phyloP scores from a whole-genome alignment of 768 basidiomycete species.

The Leccinellum albellum region DNA sequence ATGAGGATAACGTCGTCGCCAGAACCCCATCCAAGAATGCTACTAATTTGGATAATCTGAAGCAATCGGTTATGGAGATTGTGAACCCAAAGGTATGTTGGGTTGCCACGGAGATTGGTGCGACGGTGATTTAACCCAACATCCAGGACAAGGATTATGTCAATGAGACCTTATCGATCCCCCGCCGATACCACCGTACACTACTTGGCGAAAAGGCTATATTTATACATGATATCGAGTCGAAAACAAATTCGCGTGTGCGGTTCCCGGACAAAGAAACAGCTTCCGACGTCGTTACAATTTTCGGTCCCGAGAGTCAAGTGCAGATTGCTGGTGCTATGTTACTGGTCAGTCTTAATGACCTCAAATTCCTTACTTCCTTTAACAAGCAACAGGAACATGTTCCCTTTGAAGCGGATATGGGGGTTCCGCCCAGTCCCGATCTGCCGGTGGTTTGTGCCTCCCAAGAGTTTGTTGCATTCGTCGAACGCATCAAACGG shows the following conservation, averaged over 20 bases:
- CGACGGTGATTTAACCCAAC: slow-evolving; percentile 1
- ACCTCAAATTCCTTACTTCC: not conserved
- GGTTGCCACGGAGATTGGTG: not conserved
- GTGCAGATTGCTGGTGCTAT: slow-evolving; percentile 96
- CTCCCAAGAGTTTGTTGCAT: slow-evolving; percentile 79
- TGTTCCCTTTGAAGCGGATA: slow-evolving; percentile 94
- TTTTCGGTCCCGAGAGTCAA: slow-evolving; percentile 95
- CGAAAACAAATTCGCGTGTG: slow-evolving; percentile 91
- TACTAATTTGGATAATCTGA: slow-evolving; percentile 89
- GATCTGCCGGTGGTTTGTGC: slow-evolving; percentile 74
- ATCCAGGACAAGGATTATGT: slow-evolving; percentile 95
- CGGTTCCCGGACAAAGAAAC: slow-evolving; percentile 91
- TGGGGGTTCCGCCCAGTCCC: slow-evolving; percentile 79
- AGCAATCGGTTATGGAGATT: slow-evolving; percentile 95
- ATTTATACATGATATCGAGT: slow-evolving; percentile 95
- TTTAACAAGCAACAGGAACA: slow-evolving; percentile 63
- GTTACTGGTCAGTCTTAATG: slow-evolving; percentile 64
- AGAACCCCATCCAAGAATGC: slow-evolving; percentile 97
- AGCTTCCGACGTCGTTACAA: slow-evolving; percentile 92
- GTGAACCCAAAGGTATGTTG: slow-evolving; percentile 85
- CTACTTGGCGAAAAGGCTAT: slow-evolving; percentile 94
- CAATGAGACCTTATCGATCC: slow-evolving; percentile 89
- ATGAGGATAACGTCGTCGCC: slow-evolving; percentile 98
- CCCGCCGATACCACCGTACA: slow-evolving; percentile 91
- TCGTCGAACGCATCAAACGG: slow-evolving; percentile 87